Conservation (phyloP, 176 grass and related monocot species). For the Oryza nivara region DNA sequence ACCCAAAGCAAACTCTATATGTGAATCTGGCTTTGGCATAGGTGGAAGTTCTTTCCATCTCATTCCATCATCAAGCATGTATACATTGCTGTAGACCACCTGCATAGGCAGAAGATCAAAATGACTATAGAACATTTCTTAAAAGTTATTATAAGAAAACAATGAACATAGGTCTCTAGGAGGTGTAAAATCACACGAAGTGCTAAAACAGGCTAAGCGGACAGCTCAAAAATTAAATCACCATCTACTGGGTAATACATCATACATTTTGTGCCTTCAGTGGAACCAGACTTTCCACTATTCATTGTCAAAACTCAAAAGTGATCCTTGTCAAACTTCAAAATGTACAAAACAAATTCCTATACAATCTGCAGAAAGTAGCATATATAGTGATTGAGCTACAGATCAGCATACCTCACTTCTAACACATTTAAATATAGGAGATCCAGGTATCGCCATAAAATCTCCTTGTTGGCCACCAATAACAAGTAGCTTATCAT, state of each 20-base stretch:
- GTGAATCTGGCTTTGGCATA: conserved; percentile 94
- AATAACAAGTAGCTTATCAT: conserved; percentile 86
- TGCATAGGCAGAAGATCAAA: conserved; percentile 46
- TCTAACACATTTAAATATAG: conserved; percentile 97
- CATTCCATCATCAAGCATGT: conserved; percentile 83
- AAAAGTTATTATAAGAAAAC: conserved; percentile 18
- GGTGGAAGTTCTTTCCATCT: conserved; percentile 82
- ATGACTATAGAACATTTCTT: neutral
- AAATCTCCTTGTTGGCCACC: conserved; percentile 99
- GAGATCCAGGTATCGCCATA: conserved; percentile 99
- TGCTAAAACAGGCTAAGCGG: neutral
- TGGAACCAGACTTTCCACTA: neutral
- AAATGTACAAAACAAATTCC: neutral
- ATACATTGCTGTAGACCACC: conserved; percentile 93
- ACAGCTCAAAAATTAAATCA: conserved; percentile 12
- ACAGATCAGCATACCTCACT: conserved; percentile 67
- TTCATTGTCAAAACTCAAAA: conserved; percentile 7
- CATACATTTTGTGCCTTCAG: neutral
- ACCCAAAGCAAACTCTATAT: conserved; percentile 97
- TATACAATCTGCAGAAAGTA: neutral
- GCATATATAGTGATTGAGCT: conserved; percentile 8
- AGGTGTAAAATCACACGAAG: neutral
- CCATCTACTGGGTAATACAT: neutral
- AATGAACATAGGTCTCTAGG: conserved; percentile 17
- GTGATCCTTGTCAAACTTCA: neutral